Conservation (phyloP, 108 stramenopile species). For the Epithemia pelagica region DNA sequence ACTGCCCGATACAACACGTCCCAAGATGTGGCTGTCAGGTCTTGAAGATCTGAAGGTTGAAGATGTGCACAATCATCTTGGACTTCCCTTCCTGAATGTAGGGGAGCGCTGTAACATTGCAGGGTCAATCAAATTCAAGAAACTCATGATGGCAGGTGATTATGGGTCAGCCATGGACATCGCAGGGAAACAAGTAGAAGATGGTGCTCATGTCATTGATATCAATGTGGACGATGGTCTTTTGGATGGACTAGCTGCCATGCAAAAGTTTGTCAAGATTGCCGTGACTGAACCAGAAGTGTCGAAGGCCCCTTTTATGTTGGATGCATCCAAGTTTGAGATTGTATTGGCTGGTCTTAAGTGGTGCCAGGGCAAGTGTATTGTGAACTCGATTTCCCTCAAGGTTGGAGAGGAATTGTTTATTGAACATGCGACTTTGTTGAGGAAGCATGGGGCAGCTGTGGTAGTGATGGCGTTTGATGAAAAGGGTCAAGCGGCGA, state of each 20-base stretch:
- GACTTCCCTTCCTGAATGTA: conserved; percentile 94
- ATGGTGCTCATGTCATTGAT: conserved; percentile 97
- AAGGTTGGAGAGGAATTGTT: conserved; percentile 98
- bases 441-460: conserved; percentile 96
- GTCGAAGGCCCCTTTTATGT: conserved; percentile 96
- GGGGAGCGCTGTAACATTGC: conserved; percentile 97
- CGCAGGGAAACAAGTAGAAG: conserved; percentile 96
- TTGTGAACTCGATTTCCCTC: conserved; percentile 96
- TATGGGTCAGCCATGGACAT: conserved; percentile 96
- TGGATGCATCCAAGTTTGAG: conserved; percentile 98
- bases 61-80: conserved; percentile 87
- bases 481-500: conserved; percentile 97
- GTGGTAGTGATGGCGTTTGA: conserved; percentile 99
- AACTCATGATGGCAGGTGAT: conserved; percentile 93
- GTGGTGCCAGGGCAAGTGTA: conserved; percentile 94
- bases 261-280: conserved; percentile 99
- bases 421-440: conserved; percentile 90
- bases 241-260: conserved; percentile 94
- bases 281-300: conserved; percentile 97
- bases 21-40: conserved; percentile 96
- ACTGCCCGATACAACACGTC: conserved; percentile 76
- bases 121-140: conserved; percentile 94
- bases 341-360: conserved; percentile 91
- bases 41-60: conserved; percentile 91
- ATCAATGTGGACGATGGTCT: conserved; percentile 99